These are phyloP conservation scores for Physcia stellaris DNA, from an alignment of 495 filamentous ascomycete genomes.

Conservation along the genomic window DNA sequence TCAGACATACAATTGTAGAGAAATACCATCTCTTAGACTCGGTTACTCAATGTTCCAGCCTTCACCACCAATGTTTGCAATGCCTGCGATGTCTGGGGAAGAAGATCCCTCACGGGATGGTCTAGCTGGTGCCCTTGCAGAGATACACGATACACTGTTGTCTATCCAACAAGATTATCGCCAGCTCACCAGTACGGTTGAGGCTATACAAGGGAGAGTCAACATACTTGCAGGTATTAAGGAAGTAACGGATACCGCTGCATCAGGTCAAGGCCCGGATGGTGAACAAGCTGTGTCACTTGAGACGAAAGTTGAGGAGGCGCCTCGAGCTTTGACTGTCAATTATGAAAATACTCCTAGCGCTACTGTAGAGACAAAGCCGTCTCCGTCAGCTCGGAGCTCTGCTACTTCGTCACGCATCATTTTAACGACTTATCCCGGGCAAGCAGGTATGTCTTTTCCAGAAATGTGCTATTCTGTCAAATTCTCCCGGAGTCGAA, in stretches of 20 bases:
- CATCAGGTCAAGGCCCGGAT: too few relatives aligned
- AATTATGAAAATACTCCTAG: neutral
- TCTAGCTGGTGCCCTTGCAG: too few relatives aligned
- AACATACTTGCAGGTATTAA: slow-evolving; percentile 45
- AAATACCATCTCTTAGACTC: too few relatives aligned
- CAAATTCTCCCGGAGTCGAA: too few relatives aligned
- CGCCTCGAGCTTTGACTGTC: neutral
- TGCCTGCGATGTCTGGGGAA: too few relatives aligned
- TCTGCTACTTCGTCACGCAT: slow-evolving; percentile 41
- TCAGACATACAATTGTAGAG: too few relatives aligned
- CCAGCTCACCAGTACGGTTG: slow-evolving; percentile 45
- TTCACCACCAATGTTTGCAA: too few relatives aligned
- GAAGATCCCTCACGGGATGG: too few relatives aligned
- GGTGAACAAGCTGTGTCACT: neutral
- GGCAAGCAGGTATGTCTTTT: slow-evolving; percentile 87
- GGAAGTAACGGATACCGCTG: too few relatives aligned
- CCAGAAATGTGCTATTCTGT: too few relatives aligned
- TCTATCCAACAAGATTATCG: slow-evolving; percentile 41
- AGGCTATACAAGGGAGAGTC: slow-evolving; percentile 51
- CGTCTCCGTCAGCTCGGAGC: slow-evolving; percentile 6
- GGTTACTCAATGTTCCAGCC: too few relatives aligned
- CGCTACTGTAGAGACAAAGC: neutral
- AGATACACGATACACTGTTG: too few relatives aligned
- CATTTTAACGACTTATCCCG: slow-evolving; percentile 81
- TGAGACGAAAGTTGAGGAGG: neutral